A percentile compares a stretch with the other conserved stretches of the same genome.
Evolutionary conservation across 371 early-diverging fungal species (phyloP).

Genomic region (Actinomortierella ambigua): DNA sequence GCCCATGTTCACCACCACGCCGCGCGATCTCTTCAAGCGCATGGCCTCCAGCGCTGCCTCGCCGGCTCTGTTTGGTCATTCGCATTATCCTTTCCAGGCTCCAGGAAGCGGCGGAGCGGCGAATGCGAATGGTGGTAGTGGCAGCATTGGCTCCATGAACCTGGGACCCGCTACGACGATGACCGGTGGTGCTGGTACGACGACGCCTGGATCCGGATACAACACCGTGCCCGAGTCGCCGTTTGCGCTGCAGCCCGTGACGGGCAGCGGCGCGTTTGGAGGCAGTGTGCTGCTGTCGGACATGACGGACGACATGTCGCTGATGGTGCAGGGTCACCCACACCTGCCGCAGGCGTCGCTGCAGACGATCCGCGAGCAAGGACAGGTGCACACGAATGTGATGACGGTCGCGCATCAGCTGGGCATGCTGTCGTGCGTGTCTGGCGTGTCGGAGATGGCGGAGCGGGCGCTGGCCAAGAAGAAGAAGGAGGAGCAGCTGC

Average conservation of each 20-base stretch:
- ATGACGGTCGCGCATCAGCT: slow-evolving; percentile 46
- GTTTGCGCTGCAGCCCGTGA: slow-evolving; percentile 29
- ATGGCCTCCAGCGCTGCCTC: slow-evolving; percentile 40
- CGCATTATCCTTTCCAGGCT: background rate
- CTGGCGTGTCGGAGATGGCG: slow-evolving; percentile 46
- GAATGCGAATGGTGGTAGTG: background rate
- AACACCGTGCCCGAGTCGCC: slow-evolving; percentile 23
- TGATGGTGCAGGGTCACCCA: slow-evolving; percentile 26
- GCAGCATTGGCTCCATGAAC: background rate
- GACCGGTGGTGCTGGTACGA: background rate
- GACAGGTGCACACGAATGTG: slow-evolving; percentile 25
- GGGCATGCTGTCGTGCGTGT: slow-evolving; percentile 43
- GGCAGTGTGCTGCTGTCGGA: background rate
- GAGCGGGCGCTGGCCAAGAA: slow-evolving; percentile 46
- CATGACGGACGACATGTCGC: background rate
- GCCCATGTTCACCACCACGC: slow-evolving; percentile 31
- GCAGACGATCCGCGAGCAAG: slow-evolving; percentile 13
- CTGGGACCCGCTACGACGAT: background rate
- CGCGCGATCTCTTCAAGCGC: slow-evolving; percentile 33
- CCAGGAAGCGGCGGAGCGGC: background rate
- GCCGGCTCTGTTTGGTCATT: slow-evolving; percentile 13
- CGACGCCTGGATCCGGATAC: background rate
- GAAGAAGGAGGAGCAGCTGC: slow-evolving; percentile 38
- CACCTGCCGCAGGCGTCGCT: slow-evolving; percentile 26
- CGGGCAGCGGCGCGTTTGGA: too few species aligned